A percentile compares a stretch with the other conserved stretches of the same genome.
Conservation (phyloP, 768 basidiomycete species). For the Strobilomyces echinocephalus region DNA sequence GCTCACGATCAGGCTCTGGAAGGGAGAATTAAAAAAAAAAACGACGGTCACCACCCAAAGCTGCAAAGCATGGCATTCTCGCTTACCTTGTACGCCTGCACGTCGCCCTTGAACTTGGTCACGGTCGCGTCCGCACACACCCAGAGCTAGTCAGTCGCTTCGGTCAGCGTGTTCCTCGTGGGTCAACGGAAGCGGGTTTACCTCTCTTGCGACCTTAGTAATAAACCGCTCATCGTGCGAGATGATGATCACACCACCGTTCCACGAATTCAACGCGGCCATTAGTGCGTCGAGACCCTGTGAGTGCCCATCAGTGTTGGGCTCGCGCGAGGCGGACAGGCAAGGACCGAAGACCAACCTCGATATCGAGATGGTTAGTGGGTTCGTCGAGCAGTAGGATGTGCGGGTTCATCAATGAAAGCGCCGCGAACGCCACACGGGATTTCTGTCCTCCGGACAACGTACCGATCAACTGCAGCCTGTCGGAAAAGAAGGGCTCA, state of each 20-base stretch:
- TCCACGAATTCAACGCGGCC: slow-evolving; percentile 73
- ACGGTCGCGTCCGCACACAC: slow-evolving; percentile 85
- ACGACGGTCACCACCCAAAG: not conserved
- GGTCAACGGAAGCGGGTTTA: slow-evolving; percentile 19
- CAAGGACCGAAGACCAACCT: slow-evolving; percentile 40
- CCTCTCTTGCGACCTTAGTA: slow-evolving; percentile 82
- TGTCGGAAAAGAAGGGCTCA: slow-evolving; percentile 19
- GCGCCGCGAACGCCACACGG: slow-evolving; percentile 85
- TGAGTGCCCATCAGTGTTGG: not conserved
- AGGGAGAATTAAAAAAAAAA: not conserved
- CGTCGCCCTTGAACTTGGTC: slow-evolving; percentile 82
- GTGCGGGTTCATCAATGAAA: slow-evolving; percentile 87
- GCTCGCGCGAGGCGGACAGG: not conserved
- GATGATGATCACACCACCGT: slow-evolving; percentile 88
- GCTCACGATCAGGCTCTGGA: slow-evolving; percentile 69
- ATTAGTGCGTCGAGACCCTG: slow-evolving; percentile 95
- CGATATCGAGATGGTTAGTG: slow-evolving; percentile 94
- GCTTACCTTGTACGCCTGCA: slow-evolving; percentile 83
- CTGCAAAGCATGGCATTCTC: not conserved
- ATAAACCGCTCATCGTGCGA: slow-evolving; percentile 97
- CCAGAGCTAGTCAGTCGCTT: slow-evolving; percentile 60
- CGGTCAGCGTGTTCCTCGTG: not conserved
- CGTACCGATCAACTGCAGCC: slow-evolving; percentile 85
- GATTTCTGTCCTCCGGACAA: slow-evolving; percentile 95
- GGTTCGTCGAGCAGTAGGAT: slow-evolving; percentile 95